These are phyloP conservation scores for Stephanodiscus minutulus DNA, from an alignment of 108 stramenopile genomes.

Conservation along the genomic window DNA sequence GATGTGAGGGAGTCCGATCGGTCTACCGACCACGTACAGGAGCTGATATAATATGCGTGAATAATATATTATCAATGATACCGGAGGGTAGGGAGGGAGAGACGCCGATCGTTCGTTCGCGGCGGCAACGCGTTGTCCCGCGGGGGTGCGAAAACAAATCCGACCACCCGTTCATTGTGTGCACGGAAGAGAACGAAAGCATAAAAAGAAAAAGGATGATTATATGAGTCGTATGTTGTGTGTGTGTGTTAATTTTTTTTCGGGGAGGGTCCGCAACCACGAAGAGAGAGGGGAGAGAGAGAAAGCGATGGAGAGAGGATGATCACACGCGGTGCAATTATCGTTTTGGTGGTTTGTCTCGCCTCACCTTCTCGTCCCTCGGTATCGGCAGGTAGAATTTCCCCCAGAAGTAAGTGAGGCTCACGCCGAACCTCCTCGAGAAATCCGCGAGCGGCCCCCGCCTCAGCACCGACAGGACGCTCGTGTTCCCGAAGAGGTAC, in stretches of 20 bases:
- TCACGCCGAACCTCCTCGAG: constrained; percentile 65
- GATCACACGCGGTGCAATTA: neutral
- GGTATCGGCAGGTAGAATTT: constrained; percentile 75
- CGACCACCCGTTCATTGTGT: no score
- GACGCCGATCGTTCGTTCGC: no score
- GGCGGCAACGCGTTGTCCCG: no score
- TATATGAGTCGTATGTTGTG: no score
- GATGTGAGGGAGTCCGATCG: constrained; percentile 67
- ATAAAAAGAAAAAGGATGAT: no score
- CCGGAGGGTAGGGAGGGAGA: no score
- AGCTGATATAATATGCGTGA: constrained; percentile 16
- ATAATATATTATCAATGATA: no score
- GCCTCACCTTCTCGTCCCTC: constrained; percentile 56
- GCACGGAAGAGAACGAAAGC: no score
- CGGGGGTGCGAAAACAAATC: no score
- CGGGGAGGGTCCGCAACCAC: no score
- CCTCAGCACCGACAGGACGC: constrained; percentile 58
- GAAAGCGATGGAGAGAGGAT: neutral
- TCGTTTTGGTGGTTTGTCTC: no score
- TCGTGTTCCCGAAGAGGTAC: constrained; percentile 87
- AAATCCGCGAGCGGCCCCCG: constrained; percentile 52
- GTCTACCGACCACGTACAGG: constrained; percentile 62
- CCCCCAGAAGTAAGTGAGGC: constrained; percentile 80
- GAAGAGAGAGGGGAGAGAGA: constrained; percentile 5
- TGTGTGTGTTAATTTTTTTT: no score